These are phyloP conservation scores for Boletus sensibilis DNA, from an alignment of 768 basidiomycete genomes.

Conservation along the genomic window DNA sequence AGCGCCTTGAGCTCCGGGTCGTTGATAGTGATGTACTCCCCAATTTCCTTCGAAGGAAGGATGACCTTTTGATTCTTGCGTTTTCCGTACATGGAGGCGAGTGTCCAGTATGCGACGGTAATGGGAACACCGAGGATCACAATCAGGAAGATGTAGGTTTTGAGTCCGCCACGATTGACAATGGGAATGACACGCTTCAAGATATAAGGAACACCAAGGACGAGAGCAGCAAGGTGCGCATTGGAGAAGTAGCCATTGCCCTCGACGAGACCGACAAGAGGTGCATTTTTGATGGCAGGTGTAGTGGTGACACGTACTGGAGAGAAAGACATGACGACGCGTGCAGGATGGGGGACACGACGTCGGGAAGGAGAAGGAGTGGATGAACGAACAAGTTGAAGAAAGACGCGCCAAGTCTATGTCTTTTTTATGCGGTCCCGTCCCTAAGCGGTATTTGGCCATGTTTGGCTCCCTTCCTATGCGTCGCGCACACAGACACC, in stretches of 20 bases:
- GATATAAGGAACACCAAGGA: constrained; percentile 81
- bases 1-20: constrained; percentile 75
- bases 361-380: constrained; percentile 12
- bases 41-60: constrained; percentile 82
- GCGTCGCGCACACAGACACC: neutral
- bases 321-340: constrained; percentile 40
- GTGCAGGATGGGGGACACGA: neutral
- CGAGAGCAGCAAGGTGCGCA: constrained; percentile 67
- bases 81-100: constrained; percentile 78
- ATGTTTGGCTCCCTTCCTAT: constrained; percentile 10
- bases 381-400: constrained; percentile 20
- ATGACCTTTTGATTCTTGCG: constrained; percentile 83
- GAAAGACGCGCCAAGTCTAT: neutral
- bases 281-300: constrained; percentile 83
- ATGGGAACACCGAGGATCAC: constrained; percentile 73
- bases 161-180: constrained; percentile 81
- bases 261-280: constrained; percentile 76
- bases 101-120: constrained; percentile 84
- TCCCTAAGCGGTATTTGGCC: constrained; percentile 17
- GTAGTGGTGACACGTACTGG: constrained; percentile 62
- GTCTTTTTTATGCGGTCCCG: constrained; percentile 18
- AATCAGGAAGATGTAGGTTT: constrained; percentile 80
- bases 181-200: constrained; percentile 81
- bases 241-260: constrained; percentile 87
- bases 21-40: constrained; percentile 88